A percentile compares a stretch with the other conserved stretches of the same genome.
Evolutionary conservation across 108 stramenopile species (phyloP).

Genomic region (Pseudonitzschia pungens): DNA sequence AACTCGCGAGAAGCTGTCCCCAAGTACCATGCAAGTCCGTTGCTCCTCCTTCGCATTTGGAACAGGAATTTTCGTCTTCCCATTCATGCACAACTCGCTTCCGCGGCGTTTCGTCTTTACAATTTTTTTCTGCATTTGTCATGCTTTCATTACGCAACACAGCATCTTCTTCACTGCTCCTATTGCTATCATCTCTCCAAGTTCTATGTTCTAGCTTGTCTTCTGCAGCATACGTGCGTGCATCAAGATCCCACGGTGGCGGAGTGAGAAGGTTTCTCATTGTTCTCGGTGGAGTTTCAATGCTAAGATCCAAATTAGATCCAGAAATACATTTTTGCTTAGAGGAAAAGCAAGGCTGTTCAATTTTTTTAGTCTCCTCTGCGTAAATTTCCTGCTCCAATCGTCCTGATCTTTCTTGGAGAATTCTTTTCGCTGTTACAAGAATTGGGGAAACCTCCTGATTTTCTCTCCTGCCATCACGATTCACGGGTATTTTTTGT

Average conservation of each 20-base stretch:
- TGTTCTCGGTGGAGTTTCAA: conserved; percentile 9
- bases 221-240: background rate
- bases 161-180: too few species aligned
- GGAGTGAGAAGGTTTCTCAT: background rate
- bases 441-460: background rate
- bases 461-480: background rate
- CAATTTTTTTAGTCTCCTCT: background rate
- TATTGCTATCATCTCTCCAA: background rate
- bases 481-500: background rate
- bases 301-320: background rate
- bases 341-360: background rate
- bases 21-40: conserved; percentile 16
- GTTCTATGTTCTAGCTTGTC: background rate
- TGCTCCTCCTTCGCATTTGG: background rate
- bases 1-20: conserved; percentile 18
- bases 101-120: background rate
- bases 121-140: background rate
- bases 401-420: background rate
- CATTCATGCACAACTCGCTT: background rate
- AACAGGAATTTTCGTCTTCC: background rate
- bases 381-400: background rate
- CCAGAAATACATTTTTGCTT: background rate
- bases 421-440: background rate
- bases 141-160: background rate
- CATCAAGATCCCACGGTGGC: conserved; percentile 4